Base-by-base conservation (phyloP, 441 rosid genomes). In the Isatis lusitanica region DNA sequence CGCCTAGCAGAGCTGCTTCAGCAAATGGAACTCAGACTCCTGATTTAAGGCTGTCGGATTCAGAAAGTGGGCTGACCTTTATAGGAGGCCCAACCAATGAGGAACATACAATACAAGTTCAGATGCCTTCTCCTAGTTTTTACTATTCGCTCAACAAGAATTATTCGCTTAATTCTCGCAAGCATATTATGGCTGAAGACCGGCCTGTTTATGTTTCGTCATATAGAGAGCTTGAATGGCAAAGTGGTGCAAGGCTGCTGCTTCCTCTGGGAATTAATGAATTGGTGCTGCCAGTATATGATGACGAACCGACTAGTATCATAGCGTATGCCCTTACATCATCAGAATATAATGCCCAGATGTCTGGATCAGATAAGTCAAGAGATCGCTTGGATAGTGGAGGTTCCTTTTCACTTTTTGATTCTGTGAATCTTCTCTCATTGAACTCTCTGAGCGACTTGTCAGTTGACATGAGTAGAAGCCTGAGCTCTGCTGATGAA, bases 221-320 rank as follows among this genome's bases (percentile, higher is more conserved):
- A 56, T 81, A 82, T 68, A 74, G 81, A 79, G 85, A 85, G 59
- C 74, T 81, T 63, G 89, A 85, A 71, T 76, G 60, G 69, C 86
- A 55, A 70, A 82, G 84, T 63, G 85, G 91, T 40, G 86, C 83
- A 17, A 78, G 88, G 84, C 79, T 85, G 66, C 81, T 85, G 17
- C 85, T 87, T 70, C 89, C 89, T 63, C 72, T 84, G 70, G 89
- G 89, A 51, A 62, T 78, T 18, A 70, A 85, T 62, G 89, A 82
- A 42, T 78, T 86, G 24, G 84, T 85, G 53, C 81, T 87, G 61
- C 88, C 89, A 28, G 86, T 87, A 18, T 85, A 81, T 55, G 91
- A 87, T 70, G 91, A 87, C 55, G 91, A 87, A 66, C 89, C 88
- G 43, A 83, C 89, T 24, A 87, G 91, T 65, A 81, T 87, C 63